A percentile compares a stretch with the other conserved stretches of the same genome.
Conservation (phyloP, 2,329 filamentous ascomycete genomes). For the Talaromyces rugulosus region DNA sequence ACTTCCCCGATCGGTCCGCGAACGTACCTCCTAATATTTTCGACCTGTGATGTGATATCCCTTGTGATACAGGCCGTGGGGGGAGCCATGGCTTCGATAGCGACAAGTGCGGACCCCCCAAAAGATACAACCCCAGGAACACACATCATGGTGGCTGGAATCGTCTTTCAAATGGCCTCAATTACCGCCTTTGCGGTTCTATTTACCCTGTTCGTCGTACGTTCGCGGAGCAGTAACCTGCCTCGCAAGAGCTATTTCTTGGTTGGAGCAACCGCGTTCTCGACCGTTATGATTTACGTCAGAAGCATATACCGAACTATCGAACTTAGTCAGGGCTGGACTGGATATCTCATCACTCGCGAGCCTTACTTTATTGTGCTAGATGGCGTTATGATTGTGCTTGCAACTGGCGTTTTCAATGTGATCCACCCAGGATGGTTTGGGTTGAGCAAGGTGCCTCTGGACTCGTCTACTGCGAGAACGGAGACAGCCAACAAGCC, state of each 20-base stretch:
- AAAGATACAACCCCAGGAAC: constrained; percentile 44
- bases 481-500: not conserved
- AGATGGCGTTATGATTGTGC: constrained; percentile 46
- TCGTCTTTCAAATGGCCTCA: constrained; percentile 57
- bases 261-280: constrained; percentile 36
- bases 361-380: constrained; percentile 48
- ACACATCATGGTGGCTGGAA: constrained; percentile 50
- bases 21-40: constrained; percentile 48
- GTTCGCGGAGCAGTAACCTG: constrained; percentile 13
- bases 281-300: constrained; percentile 42
- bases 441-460: constrained; percentile 20
- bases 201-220: constrained; percentile 42
- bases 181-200: constrained; percentile 50
- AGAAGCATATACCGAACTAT: constrained; percentile 49
- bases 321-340: constrained; percentile 48
- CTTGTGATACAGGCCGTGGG: constrained; percentile 54
- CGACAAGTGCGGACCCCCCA: constrained; percentile 36
- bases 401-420: constrained; percentile 22
- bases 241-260: constrained; percentile 23
- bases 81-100: constrained; percentile 47
- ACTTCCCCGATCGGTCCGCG: constrained; percentile 41
- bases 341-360: constrained; percentile 46
- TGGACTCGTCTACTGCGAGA: not conserved
- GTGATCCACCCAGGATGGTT: constrained; percentile 42
- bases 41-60: constrained; percentile 51